phyloP scores from a whole-genome alignment of 2,329 filamentous ascomycete genomes.

The Kalaharituber pfeilii region DNA sequence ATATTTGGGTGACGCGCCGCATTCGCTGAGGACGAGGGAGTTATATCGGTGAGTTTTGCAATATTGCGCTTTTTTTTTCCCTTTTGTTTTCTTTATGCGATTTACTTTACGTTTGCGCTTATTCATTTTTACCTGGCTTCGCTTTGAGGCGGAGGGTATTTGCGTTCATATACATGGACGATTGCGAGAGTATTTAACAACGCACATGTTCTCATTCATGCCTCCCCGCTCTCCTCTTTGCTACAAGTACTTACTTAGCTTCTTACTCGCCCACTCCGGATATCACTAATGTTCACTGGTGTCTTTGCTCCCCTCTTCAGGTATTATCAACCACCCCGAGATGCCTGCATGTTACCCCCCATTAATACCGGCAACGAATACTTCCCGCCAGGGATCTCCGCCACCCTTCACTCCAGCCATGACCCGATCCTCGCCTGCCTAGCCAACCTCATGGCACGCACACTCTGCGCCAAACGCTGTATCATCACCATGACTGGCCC shows the following conservation, averaged over 20 bases:
- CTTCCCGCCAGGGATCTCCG: too few relatives aligned
- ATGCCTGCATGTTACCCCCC: neutral
- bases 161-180: too few relatives aligned
- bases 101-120: neutral
- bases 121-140: neutral
- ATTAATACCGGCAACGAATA: too few relatives aligned
- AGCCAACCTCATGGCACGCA: conserved; percentile 35
- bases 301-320: neutral
- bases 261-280: too few relatives aligned
- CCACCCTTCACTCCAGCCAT: conserved; percentile 24
- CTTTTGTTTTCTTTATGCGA: neutral
- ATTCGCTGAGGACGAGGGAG: conserved; percentile 5
- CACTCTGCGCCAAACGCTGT: conserved; percentile 32
- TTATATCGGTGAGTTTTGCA: conserved; percentile 4
- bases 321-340: neutral
- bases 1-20: conserved; percentile 6
- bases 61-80: too few relatives aligned
- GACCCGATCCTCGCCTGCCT: conserved; percentile 33
- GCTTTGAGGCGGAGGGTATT: too few relatives aligned
- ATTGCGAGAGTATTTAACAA: too few relatives aligned
- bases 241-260: too few relatives aligned
- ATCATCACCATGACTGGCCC: conserved; percentile 36
- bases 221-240: too few relatives aligned
- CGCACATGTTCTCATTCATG: too few relatives aligned
- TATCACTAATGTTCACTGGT: too few relatives aligned